These are phyloP conservation scores for Clitoria ternatea DNA, from an alignment of 306 rosid species.

Conservation along the genomic window DNA sequence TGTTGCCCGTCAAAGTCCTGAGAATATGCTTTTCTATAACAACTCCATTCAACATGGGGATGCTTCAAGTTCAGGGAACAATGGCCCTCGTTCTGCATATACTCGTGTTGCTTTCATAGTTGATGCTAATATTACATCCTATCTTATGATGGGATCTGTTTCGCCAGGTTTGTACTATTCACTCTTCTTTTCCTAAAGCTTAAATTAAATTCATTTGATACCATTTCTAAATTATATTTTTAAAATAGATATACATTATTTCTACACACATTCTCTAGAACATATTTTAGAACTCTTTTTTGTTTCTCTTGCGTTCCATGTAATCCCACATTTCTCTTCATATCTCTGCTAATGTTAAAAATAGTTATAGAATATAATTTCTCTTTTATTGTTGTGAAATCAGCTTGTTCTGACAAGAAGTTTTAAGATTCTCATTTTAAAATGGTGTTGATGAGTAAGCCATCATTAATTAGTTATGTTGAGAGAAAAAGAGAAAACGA, in stretches of 20 bases:
- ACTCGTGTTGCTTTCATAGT: slow-evolving; percentile 86
- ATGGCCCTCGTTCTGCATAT: slow-evolving; percentile 47
- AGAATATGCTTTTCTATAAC: slow-evolving; percentile 43
- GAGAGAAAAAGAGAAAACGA: too few relatives aligned
- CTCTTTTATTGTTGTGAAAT: background rate
- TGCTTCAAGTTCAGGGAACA: slow-evolving; percentile 48
- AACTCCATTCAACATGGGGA: slow-evolving; percentile 66
- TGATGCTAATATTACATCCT: slow-evolving; percentile 95
- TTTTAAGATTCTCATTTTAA: background rate
- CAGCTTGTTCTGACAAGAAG: background rate
- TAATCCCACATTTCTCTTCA: too few relatives aligned
- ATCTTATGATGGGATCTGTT: slow-evolving; percentile 99
- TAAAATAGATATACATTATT: background rate
- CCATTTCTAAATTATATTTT: background rate
- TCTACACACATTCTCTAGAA: too few relatives aligned
- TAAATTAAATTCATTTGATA: slow-evolving; percentile 1
- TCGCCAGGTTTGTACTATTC: slow-evolving; percentile 76
- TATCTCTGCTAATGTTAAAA: too few relatives aligned
- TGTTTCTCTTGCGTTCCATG: too few relatives aligned
- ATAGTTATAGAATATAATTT: too few relatives aligned
- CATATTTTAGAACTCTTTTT: too few relatives aligned
- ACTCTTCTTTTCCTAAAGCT: slow-evolving; percentile 7
- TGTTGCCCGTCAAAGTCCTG: slow-evolving; percentile 42
- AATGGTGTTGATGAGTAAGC: background rate
- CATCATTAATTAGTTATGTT: background rate